Conservation (phyloP, 805 yeast species). For the Barnettozyma californica region DNA sequence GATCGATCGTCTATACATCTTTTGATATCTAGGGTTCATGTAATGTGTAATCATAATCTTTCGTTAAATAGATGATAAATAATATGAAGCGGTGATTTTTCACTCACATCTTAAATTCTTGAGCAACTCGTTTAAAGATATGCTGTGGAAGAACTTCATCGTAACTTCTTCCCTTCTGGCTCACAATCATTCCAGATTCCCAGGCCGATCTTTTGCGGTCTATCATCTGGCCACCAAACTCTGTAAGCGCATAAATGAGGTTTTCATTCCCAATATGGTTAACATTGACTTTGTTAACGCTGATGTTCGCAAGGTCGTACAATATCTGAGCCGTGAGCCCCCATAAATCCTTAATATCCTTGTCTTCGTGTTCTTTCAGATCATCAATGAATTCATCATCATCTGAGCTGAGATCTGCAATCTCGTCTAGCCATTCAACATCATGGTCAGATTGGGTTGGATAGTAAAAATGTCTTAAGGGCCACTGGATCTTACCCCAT, state of each 20-base stretch:
- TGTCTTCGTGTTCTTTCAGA: slow-evolving; percentile 27
- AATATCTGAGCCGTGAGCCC: slow-evolving; percentile 76
- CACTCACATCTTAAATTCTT: slow-evolving; percentile 15
- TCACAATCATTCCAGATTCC: slow-evolving; percentile 49
- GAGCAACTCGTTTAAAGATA: slow-evolving; percentile 15
- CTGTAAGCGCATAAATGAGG: slow-evolving; percentile 50
- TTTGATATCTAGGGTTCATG: neutral
- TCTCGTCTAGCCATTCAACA: slow-evolving; percentile 55
- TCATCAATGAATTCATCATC: slow-evolving; percentile 32
- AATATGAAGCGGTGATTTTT: neutral
- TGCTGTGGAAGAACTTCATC: slow-evolving; percentile 31
- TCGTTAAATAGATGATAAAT: neutral
- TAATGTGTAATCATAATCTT: neutral
- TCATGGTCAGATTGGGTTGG: slow-evolving; percentile 51
- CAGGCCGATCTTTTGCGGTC: slow-evolving; percentile 42
- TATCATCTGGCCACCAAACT: slow-evolving; percentile 51
- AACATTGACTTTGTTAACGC: slow-evolving; percentile 30
- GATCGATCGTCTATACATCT: neutral
- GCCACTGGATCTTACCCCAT: slow-evolving; percentile 76
- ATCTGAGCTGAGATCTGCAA: slow-evolving; percentile 56
- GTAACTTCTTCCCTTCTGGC: slow-evolving; percentile 24
- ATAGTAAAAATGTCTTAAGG: slow-evolving; percentile 55
- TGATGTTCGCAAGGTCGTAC: slow-evolving; percentile 61
- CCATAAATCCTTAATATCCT: slow-evolving; percentile 67
- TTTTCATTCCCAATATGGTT: slow-evolving; percentile 58